phyloP scores from a whole-genome alignment of 1,139 yeast genomes.

The Lodderomyces orthopsilosis region DNA sequence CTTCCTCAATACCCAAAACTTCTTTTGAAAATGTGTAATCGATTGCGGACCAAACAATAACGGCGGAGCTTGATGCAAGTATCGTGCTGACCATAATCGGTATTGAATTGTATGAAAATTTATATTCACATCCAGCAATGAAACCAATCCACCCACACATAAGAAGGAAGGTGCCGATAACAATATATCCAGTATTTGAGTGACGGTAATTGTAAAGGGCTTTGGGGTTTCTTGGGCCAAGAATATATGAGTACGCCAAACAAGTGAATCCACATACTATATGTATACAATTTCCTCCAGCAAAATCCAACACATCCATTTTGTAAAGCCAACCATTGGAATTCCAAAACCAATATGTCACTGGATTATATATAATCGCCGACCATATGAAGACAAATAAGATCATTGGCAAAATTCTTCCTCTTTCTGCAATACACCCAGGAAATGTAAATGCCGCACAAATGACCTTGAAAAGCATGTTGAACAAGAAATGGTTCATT shows the following conservation, averaged over 20 bases:
- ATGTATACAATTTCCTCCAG: conserved; percentile 67
- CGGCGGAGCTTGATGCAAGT: conserved; percentile 36
- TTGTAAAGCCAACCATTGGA: conserved; percentile 50
- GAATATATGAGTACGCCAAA: conserved; percentile 54
- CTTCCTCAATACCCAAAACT: conserved; percentile 29
- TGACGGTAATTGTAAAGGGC: conserved; percentile 36
- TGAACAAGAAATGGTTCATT: conserved; percentile 45
- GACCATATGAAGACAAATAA: conserved; percentile 57
- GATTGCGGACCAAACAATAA: conserved; percentile 36
- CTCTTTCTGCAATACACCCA: conserved; percentile 57
- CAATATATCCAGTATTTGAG: conserved; percentile 40
- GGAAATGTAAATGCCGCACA: conserved; percentile 57
- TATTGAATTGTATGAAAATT: conserved; percentile 34
- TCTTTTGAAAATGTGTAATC: conserved; percentile 41
- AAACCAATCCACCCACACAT: conserved; percentile 47
- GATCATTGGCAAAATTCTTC: conserved; percentile 51
- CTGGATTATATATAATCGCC: conserved; percentile 57
- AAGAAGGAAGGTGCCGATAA: conserved; percentile 51
- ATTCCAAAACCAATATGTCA: conserved; percentile 69
- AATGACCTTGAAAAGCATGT: conserved; percentile 50
- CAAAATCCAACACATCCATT: conserved; percentile 57
- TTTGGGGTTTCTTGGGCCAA: conserved; percentile 53
- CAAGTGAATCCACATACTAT: conserved; percentile 59
- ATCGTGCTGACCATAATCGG: conserved; percentile 36
- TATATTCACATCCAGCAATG: conserved; percentile 44